Base-by-base conservation (phyloP, 257 asterid genomes). In the Orobanche coerulescens region DNA sequence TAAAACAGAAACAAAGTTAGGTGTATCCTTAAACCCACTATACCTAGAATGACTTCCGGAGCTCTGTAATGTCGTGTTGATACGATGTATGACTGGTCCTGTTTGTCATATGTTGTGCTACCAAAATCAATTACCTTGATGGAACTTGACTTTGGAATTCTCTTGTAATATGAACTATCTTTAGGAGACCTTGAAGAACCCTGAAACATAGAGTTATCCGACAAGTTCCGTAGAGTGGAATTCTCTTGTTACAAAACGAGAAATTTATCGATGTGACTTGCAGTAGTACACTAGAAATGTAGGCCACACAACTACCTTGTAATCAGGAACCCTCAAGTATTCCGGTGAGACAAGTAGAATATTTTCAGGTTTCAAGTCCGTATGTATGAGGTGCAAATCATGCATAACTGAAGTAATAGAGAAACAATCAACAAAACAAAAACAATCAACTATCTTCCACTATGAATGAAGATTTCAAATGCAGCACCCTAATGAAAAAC, bases 351-450 rank as follows among this genome's bases (percentile, higher is more conserved):
- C 83, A 1, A 91, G 96, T 52, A 91, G 97, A 62, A 91, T 85
- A 72, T 91, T 91, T 77, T 91, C 97, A 22, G 95, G 97, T 82
- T 91, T 91, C 86, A 91, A 64, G 72, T 91, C 97, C 50, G 97
- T 91, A 68, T 91, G 97, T 64, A 91, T 81, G 57, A 87, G 85
- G 33, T 62, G 94, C 83, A 87, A 75, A 71, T 91, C 95, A 78
- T 91, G 97, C 95, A 91, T 91, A 81, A 87, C 96, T 91, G 94
- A 73, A 58, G 59, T 30, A 34, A 49, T 4, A 65, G 16, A 67
- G 53, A 34, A 62, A 42, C 71, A 62, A 71, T 64, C 36, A 75
- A 47, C 69, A 71, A 22, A 65, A 30, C 30, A 58, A 31, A 20
- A 67, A 56, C 50, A 19, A 51, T 12, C 23, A 64, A 33, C 9